A percentile compares a stretch with the other conserved stretches of the same genome.
Evolutionary conservation across 2,329 filamentous ascomycete species (phyloP).

Genomic region (Herpotrichia juniperi): DNA sequence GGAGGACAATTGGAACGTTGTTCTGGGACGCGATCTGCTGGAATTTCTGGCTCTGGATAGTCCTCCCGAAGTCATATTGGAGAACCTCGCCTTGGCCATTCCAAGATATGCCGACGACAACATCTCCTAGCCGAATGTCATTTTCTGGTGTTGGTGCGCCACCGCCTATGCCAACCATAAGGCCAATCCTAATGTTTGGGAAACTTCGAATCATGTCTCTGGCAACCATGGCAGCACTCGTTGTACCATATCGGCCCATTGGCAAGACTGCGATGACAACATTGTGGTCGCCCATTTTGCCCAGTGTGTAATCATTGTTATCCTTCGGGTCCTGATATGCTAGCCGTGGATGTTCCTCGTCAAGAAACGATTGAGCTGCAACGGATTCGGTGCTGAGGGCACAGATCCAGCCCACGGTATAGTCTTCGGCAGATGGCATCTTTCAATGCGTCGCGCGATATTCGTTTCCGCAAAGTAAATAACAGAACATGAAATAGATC

Average conservation of each 20-base stretch:
- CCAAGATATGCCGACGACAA: conserved; percentile 23
- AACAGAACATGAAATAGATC: no score
- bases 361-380: no score
- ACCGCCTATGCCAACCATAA: conserved; percentile 27
- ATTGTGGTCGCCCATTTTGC: conserved; percentile 13
- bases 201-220: conserved; percentile 18
- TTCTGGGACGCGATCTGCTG: conserved; percentile 18
- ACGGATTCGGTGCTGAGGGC: no score
- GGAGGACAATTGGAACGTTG: conserved; percentile 25
- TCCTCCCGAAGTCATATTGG: conserved; percentile 27
- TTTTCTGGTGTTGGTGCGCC: conserved; percentile 21
- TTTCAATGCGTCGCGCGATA: no score
- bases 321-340: no score
- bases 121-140: conserved; percentile 26
- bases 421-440: no score
- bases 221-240: conserved; percentile 10
- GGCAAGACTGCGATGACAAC: conserved; percentile 15
- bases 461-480: no score
- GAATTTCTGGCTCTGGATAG: conserved; percentile 22
- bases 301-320: no score
- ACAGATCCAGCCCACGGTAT: no score
- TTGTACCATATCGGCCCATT: conserved; percentile 8
- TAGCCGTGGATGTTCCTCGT: no score
- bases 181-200: conserved; percentile 18
- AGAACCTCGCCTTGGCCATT: conserved; percentile 24